Evolutionary conservation across 1,284 basidiomycete genomes (phyloP).

Genomic region (Ceratobasidium sp.): DNA sequence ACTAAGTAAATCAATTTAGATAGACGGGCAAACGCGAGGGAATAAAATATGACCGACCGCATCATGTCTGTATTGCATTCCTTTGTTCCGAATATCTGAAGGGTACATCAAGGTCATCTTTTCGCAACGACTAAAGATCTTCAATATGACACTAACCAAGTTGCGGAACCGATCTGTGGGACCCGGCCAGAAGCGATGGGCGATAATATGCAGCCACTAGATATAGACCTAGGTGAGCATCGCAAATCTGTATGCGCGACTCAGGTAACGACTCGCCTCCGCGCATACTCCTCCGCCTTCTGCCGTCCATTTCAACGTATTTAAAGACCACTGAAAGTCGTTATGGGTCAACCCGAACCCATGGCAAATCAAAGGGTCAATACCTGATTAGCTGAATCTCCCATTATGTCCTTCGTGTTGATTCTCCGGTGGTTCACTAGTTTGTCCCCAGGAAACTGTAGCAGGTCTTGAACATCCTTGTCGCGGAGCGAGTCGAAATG

Average conservation of each 20-base stretch:
- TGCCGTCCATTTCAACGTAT: background rate
- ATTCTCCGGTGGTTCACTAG: background rate
- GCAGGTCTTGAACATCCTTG: too few relatives aligned
- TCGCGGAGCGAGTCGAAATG: too few relatives aligned
- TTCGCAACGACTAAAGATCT: background rate
- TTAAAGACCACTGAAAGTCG: background rate
- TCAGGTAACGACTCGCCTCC: background rate
- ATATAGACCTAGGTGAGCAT: background rate
- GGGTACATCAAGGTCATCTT: background rate
- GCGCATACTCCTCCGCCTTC: background rate
- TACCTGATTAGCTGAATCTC: conserved; percentile 2
- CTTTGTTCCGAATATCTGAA: conserved; percentile 5
- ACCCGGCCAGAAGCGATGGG: background rate
- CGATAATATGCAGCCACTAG: background rate
- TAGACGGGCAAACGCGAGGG: background rate
- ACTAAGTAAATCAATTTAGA: background rate
- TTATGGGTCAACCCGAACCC: background rate
- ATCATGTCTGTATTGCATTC: conserved; percentile 16
- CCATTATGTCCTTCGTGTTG: background rate
- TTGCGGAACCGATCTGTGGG: background rate
- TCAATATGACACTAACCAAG: background rate
- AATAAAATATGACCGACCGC: background rate
- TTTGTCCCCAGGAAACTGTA: background rate
- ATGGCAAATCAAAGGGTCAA: too few relatives aligned
- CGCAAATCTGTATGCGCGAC: background rate